Evolutionary conservation across 208 protist species (phyloP).

Genomic region (Entamoeba moshkovskii): DNA sequence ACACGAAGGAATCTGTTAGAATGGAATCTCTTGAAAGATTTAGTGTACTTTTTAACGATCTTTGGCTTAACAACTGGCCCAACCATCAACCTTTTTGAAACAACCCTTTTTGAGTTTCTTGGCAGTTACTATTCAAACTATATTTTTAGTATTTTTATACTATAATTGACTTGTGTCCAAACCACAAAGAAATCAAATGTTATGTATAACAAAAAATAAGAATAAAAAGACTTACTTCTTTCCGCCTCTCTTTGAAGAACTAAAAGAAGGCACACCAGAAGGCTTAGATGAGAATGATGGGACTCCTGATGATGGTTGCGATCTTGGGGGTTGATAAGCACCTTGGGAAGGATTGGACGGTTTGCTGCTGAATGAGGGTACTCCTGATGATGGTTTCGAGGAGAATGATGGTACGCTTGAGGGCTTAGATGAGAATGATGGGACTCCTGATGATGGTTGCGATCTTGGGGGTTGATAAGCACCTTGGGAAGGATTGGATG

Average conservation of each 20-base stretch:
- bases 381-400: background rate
- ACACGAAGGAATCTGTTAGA: constrained; percentile 75
- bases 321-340: background rate
- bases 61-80: constrained; percentile 64
- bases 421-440: too few species aligned
- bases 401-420: background rate
- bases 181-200: too few species aligned
- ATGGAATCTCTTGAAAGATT: constrained; percentile 81
- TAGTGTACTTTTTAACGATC: constrained; percentile 88
- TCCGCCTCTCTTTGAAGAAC: background rate
- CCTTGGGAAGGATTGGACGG: too few species aligned
- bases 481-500: too few species aligned
- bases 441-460: background rate
- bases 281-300: too few species aligned
- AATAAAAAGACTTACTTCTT: too few species aligned
- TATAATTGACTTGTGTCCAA: too few species aligned
- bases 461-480: background rate
- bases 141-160: too few species aligned
- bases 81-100: too few species aligned
- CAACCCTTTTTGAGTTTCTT: too few species aligned
- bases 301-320: background rate
- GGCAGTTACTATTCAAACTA: too few species aligned
- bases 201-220: too few species aligned
- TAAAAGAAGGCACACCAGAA: background rate
- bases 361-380: background rate